A percentile compares a stretch with the other conserved stretches of the same genome.
These are phyloP conservation scores for Diaporthe vaccinii DNA, from an alignment of 2,329 filamentous ascomycete species.

Conservation along the genomic window DNA sequence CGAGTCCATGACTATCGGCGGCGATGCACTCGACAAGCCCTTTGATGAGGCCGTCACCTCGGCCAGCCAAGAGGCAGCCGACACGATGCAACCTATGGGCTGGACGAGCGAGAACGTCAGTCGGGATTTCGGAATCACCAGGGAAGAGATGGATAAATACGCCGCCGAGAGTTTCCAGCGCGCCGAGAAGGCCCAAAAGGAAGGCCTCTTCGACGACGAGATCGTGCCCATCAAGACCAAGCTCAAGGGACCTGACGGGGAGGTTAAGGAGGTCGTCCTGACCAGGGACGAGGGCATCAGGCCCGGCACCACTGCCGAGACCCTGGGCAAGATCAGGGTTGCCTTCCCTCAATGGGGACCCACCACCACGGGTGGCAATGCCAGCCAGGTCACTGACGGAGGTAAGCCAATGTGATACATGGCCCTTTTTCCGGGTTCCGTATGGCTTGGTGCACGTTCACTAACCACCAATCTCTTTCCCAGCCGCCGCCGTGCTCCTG, in stretches of 20 bases:
- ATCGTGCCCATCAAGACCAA: conserved; percentile 89
- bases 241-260: conserved; percentile 86
- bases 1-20: conserved; percentile 86
- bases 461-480: conserved; percentile 32
- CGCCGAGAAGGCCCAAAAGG: conserved; percentile 91
- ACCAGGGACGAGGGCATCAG: conserved; percentile 92
- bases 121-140: conserved; percentile 86
- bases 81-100: conserved; percentile 97
- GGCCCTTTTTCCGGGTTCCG: background rate
- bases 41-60: conserved; percentile 83
- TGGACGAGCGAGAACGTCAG: conserved; percentile 98
- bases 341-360: conserved; percentile 94
- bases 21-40: conserved; percentile 77
- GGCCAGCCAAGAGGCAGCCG: conserved; percentile 80
- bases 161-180: conserved; percentile 89
- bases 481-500: conserved; percentile 86
- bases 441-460: background rate
- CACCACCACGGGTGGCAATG: conserved; percentile 91
- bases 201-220: conserved; percentile 92
- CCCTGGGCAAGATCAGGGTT: conserved; percentile 84
- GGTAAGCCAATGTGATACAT: conserved; percentile 58
- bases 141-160: conserved; percentile 86
- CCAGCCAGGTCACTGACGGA: conserved; percentile 94
- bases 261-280: conserved; percentile 82
- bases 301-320: conserved; percentile 88